Base-by-base conservation (phyloP, 2,329 filamentous ascomycete genomes). In the Monosporascus cannonballus region DNA sequence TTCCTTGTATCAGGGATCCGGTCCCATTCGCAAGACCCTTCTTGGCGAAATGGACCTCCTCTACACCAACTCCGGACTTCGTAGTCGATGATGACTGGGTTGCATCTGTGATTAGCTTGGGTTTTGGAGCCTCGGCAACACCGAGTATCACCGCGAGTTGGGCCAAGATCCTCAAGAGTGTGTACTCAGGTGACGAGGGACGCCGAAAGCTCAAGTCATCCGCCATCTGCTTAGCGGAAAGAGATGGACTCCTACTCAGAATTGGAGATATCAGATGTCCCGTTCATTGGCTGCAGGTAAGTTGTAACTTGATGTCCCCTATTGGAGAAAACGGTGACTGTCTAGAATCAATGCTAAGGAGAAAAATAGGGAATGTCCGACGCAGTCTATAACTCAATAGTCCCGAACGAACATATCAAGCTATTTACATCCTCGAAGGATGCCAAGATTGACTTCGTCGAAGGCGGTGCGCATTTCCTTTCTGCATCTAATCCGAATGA, bases 271-370 rank as follows among this genome's bases (percentile, higher is more conserved):
- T 81, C 53, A 72, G 67, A 53, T 80, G 77, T 52, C 77, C 77
- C 2, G 74, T 81, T 11, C 70, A 75, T 51, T 80, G 77, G 78
- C 66, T 80, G 17, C 76, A 79, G 61, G 76, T 78, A 56, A 58
- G 69, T 65, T 39, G 15, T 39, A 6, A 11, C 37, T 4, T 17
- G 34, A 37, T 2, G 15, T 37, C 15, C 4, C 15, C 8, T 37
- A 37, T 37, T 37, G 34, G 34, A n/a, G 34, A 8, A 15, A 2
- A 8, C 34, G 8, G 34, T 8, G 34, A 15, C 15, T 4, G 8
- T 37, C 34, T 15, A 39, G 34, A 39, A 39, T 6, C 15, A 11
- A 39, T 15, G 15, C n/a, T 36, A 24, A 3, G 24, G 14, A 8
- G 18, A 24, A 18, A 2, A 17, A 25, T 37, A 78, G 76, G 76